A percentile compares a stretch with the other conserved stretches of the same genome.
phyloP scores from a whole-genome alignment of 495 filamentous ascomycete genomes.

The Penicillium psychrofluorescens region DNA sequence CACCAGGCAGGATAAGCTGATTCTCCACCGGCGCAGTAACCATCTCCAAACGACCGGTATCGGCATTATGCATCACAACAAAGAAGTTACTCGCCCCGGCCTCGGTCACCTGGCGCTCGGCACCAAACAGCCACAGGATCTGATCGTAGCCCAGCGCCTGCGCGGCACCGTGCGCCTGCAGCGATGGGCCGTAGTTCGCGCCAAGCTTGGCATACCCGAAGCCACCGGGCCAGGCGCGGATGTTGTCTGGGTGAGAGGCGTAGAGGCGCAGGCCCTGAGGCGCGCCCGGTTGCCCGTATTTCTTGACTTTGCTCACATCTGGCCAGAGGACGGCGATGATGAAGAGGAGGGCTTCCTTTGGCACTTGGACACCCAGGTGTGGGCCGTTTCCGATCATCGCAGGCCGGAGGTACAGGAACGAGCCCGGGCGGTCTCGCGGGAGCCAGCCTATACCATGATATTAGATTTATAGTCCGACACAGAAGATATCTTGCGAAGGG shows the following conservation, averaged over 20 bases:
- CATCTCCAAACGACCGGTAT: conserved; percentile 59
- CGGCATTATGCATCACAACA: conserved; percentile 65
- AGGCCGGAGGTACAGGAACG: conserved; percentile 75
- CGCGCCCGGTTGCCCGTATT: conserved; percentile 12
- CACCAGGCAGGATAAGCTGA: conserved; percentile 76
- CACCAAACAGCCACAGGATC: conserved; percentile 85
- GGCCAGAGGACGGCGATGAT: conserved; percentile 75
- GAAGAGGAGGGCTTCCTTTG: conserved; percentile 77
- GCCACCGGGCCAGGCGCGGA: conserved; percentile 88
- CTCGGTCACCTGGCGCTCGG: conserved; percentile 71
- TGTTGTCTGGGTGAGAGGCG: conserved; percentile 66
- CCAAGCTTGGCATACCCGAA: conserved; percentile 88
- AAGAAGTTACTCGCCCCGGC: conserved; percentile 94
- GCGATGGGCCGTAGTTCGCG: conserved; percentile 81
- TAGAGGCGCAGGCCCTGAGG: conserved; percentile 64
- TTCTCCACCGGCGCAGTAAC: conserved; percentile 77
- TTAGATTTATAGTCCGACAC: conserved; percentile 3
- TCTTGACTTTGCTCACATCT: conserved; percentile 33
- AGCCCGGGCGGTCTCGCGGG: conserved; percentile 50
- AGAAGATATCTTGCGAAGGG: not conserved
- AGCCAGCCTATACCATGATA: conserved; percentile 55
- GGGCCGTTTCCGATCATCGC: conserved; percentile 76
- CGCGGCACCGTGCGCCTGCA: conserved; percentile 70
- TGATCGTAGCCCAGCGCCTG: conserved; percentile 67
- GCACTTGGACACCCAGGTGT: conserved; percentile 73